phyloP scores from a whole-genome alignment of 2,329 filamentous ascomycete species.

The Arthroderma sp. region DNA sequence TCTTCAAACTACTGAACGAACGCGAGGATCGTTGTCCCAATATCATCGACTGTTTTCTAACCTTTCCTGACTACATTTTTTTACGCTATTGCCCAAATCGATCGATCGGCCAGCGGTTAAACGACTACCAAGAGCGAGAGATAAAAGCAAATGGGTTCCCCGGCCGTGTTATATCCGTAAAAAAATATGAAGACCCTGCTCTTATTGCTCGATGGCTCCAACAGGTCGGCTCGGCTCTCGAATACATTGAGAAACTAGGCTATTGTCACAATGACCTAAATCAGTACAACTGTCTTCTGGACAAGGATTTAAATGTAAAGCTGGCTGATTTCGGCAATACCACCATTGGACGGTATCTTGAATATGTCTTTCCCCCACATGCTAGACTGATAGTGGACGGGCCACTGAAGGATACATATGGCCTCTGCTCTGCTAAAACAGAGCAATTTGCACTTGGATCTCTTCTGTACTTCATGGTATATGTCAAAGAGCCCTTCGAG shows the following conservation, averaged over 20 bases:
- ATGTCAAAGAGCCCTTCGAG: conserved; percentile 11
- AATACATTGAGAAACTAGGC: conserved; percentile 12
- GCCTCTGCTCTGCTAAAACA: conserved; percentile 13
- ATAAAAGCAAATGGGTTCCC: conserved; percentile 1
- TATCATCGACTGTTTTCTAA: conserved; percentile 12
- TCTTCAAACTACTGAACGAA: conserved; percentile 10
- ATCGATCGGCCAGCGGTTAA: conserved; percentile 1
- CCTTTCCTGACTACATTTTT: conserved; percentile 10
- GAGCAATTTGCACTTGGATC: conserved; percentile 13
- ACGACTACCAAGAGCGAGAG: conserved; percentile 8
- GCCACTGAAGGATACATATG: conserved; percentile 12
- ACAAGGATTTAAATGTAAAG: conserved; percentile 9
- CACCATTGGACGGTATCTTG: conserved; percentile 11
- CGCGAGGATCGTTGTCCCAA: conserved; percentile 7
- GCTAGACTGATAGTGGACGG: conserved; percentile 9
- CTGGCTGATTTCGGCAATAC: conserved; percentile 11
- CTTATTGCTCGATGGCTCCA: conserved; percentile 13
- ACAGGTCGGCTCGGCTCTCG: conserved; percentile 11
- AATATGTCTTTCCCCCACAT: conserved; percentile 9
- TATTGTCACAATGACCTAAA: conserved; percentile 10
- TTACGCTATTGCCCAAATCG: conserved; percentile 9
- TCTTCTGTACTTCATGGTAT: conserved; percentile 15
- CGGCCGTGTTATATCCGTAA: conserved; percentile 9
- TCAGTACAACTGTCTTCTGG: conserved; percentile 9
- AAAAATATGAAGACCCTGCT: conserved; percentile 11